A percentile compares a stretch with the other conserved stretches of the same genome.
Evolutionary conservation across 1,284 basidiomycete genomes (phyloP).

Genomic region (Marasmius sp.): DNA sequence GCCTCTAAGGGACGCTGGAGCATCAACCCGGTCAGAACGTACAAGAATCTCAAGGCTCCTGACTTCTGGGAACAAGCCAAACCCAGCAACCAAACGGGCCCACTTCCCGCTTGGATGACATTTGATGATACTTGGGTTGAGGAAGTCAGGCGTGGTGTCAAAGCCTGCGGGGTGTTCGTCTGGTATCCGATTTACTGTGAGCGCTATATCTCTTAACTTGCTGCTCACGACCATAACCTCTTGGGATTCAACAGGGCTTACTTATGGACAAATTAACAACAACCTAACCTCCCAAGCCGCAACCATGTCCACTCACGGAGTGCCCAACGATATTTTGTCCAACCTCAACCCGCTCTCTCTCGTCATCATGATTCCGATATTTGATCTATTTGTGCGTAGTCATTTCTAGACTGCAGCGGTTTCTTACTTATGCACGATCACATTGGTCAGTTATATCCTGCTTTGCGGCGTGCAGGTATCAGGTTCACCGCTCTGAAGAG

Average conservation of each 20-base stretch:
- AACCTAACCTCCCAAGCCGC: constrained; percentile 80
- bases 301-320: constrained; percentile 68
- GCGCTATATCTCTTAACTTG: neutral
- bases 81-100: constrained; percentile 50
- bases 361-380: constrained; percentile 74
- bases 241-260: constrained; percentile 51
- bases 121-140: constrained; percentile 82
- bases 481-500: constrained; percentile 75
- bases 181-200: constrained; percentile 75
- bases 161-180: constrained; percentile 82
- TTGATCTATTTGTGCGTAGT: constrained; percentile 51
- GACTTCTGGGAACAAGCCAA: constrained; percentile 84
- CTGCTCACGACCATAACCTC: neutral
- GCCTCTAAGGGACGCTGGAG: constrained; percentile 59
- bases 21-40: constrained; percentile 50
- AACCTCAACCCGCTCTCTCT: constrained; percentile 80
- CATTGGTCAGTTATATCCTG: constrained; percentile 64
- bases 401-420: neutral
- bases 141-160: constrained; percentile 79
- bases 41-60: constrained; percentile 48
- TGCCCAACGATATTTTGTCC: constrained; percentile 82
- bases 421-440: neutral
- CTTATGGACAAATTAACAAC: constrained; percentile 77
- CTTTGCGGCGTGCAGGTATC: constrained; percentile 57
- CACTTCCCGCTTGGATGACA: constrained; percentile 65